These are phyloP conservation scores for Malus hybrid DNA, from an alignment of 331 rosid species.

Conservation along the genomic window DNA sequence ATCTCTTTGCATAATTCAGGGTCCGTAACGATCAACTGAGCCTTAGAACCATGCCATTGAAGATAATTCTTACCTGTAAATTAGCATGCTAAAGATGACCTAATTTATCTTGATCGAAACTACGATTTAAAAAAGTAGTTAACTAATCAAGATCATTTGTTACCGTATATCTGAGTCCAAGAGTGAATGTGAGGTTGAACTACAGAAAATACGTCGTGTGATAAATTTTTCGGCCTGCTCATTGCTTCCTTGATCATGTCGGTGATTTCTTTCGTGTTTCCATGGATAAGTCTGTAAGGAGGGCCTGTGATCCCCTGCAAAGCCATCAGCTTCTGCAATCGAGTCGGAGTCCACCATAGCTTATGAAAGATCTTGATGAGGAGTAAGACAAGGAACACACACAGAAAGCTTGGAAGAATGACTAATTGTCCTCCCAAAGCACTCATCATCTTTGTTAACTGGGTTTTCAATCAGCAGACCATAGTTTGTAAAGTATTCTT, in stretches of 20 bases:
- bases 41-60: neutral
- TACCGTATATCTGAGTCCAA: slow-evolving; percentile 16
- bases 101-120: neutral
- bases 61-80: neutral
- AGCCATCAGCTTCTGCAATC: slow-evolving; percentile 15
- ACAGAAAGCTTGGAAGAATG: neutral
- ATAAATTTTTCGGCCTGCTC: slow-evolving; percentile 6
- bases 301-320: slow-evolving; percentile 35
- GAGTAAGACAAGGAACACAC: neutral
- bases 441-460: too few relatives aligned
- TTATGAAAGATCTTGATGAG: slow-evolving; percentile 5
- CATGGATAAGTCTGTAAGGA: slow-evolving; percentile 24
- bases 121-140: neutral
- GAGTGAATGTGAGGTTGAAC: slow-evolving; percentile 16
- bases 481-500: too few relatives aligned
- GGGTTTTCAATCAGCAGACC: too few relatives aligned
- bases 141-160: neutral
- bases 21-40: neutral
- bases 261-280: slow-evolving; percentile 22
- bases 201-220: slow-evolving; percentile 11
- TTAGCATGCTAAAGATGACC: neutral
- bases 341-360: slow-evolving; percentile 23
- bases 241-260: slow-evolving; percentile 24
- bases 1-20: neutral
- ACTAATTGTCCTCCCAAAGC: too few relatives aligned